Evolutionary conservation across 352 stramenopile genomes (phyloP).

Genomic region (Thalassiosira livingstoniorum): DNA sequence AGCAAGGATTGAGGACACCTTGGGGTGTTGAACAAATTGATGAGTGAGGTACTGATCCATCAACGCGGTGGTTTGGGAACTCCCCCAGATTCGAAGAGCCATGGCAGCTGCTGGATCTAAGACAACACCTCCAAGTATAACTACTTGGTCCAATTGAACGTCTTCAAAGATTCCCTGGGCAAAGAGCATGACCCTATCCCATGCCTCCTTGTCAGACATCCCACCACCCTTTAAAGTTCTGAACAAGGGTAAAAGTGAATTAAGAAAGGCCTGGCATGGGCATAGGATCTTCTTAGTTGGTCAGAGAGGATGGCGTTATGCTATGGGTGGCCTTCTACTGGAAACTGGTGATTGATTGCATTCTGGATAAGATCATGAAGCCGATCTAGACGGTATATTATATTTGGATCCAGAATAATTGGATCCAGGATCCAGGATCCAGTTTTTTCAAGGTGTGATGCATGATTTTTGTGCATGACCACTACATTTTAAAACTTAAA

Average conservation of each 20-base stretch:
- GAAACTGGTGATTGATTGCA: neutral
- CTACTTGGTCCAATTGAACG: neutral
- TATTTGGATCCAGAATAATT: too few species aligned
- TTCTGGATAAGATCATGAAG: neutral
- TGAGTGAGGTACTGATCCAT: neutral
- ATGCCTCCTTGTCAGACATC: neutral
- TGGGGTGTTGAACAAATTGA: slow-evolving; percentile 6
- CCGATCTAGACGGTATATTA: neutral
- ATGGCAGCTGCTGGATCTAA: too few species aligned
- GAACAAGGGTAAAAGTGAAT: slow-evolving; percentile 2
- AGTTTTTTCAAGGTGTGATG: too few species aligned
- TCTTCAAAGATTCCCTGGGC: neutral
- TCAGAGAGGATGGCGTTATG: neutral
- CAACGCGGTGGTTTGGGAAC: neutral
- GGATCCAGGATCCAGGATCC: too few species aligned
- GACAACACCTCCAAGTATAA: neutral
- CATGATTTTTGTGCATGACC: too few species aligned
- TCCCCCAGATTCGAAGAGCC: neutral
- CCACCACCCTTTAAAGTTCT: neutral
- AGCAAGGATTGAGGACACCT: slow-evolving; percentile 4
- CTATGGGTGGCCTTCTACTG: too few species aligned
- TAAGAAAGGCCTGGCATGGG: neutral
- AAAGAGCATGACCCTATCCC: neutral
- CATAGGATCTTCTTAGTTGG: neutral
- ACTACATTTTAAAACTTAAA: too few species aligned